phyloP scores from a whole-genome alignment of 441 rosid genomes.

The Adansonia gregorii region DNA sequence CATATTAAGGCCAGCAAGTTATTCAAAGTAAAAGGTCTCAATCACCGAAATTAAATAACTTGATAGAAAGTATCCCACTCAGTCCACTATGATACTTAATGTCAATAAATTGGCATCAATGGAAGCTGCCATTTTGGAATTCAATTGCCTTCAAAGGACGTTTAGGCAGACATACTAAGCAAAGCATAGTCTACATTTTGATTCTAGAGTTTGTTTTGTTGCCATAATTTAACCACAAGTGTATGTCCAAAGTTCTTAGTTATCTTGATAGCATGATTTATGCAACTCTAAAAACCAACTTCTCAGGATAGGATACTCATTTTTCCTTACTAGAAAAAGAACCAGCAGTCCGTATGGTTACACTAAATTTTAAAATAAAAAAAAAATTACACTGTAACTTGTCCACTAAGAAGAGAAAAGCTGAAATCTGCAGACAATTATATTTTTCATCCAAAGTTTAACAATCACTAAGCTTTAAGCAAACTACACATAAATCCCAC shows the following conservation, averaged over 20 bases:
- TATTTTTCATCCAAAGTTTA: background rate
- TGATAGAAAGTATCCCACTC: background rate
- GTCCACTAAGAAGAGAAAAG: background rate
- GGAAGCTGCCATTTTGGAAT: background rate
- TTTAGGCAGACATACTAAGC: background rate
- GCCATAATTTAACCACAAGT: background rate
- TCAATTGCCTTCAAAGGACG: background rate
- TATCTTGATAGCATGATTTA: background rate
- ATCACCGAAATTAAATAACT: background rate
- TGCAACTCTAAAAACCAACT: background rate
- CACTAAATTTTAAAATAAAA: background rate
- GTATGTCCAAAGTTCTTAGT: background rate
- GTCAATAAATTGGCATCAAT: background rate
- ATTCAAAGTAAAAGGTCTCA: background rate
- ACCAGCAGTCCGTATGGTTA: background rate
- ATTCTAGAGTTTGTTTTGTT: background rate
- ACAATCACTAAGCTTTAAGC: background rate
- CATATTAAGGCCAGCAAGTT: background rate
- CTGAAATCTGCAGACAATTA: background rate
- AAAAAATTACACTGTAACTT: background rate
- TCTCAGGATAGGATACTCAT: background rate
- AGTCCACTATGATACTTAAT: background rate
- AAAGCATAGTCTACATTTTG: background rate
- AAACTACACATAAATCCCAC: slow-evolving; percentile 1
- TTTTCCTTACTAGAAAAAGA: background rate